Base-by-base conservation (phyloP, 208 protist genomes). In the Trypanosoma theileri region DNA sequence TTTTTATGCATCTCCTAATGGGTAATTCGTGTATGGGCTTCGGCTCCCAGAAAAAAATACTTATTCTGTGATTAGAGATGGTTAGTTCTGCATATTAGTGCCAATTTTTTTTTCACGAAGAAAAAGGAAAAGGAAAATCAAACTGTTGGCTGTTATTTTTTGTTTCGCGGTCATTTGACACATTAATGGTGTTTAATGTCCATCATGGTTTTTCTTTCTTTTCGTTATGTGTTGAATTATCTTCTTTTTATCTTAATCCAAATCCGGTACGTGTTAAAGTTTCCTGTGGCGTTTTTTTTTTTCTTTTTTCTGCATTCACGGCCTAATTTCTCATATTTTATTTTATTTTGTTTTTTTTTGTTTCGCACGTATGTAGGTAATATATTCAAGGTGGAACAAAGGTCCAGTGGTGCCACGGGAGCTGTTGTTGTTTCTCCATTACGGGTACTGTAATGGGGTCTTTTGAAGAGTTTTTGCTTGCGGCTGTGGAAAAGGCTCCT, bases 401-500 rank as follows among this genome's bases (percentile, higher is more conserved):
- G 28, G 4, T 6, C 28, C 6, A 6, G 1, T 35, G 28, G 28
- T 35, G 28, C 28, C 28, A 35, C 6, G 6, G 28, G 28, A 35
- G 28, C 28, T 35, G 28, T 31, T 60, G 8, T 59, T 19, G 52
- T 22, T 31, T 17, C 26, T 24, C 3, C n/a, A 6, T 17, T 1
- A 9, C n/a, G 8, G 21, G 4, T 51, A 4, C 66, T 42, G n/a
- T 66, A 4, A 67, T 74, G 44, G 14, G 61, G 4, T 26, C 65
- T 24, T 85, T 87, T 66, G 35, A 80, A 31, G 26, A 60, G 13
- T 91, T 82, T 31, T 17, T 88, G 16, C 60, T 91, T 3, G 55
- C 66, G 35, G 67, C 60, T 12, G 64, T 78, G 28, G 71, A 72
- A 12, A 61, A 65, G 56, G 72, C 81, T 16, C 85, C 80, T 0